These are phyloP conservation scores for Tubosaeta brunneosetosa DNA, from an alignment of 768 basidiomycete genomes.

Conservation along the genomic window DNA sequence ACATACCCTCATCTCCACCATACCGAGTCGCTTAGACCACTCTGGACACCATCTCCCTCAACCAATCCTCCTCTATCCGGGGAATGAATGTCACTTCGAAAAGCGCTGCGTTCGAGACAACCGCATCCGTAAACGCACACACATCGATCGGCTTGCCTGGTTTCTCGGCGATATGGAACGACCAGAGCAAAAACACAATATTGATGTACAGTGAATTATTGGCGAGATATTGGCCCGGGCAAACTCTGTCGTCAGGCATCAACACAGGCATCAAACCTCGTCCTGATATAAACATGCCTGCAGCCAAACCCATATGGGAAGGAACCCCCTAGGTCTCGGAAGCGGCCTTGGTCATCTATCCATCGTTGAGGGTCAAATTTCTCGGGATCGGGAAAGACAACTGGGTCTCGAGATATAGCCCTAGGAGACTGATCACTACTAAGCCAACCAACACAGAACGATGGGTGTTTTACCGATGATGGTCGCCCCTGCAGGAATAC, in stretches of 20 bases:
- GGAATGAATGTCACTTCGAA: constrained; percentile 32
- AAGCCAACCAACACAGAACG: neutral
- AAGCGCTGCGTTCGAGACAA: constrained; percentile 51
- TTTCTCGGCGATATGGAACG: constrained; percentile 49
- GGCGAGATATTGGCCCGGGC: constrained; percentile 55
- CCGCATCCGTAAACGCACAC: constrained; percentile 49
- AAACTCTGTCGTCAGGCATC: constrained; percentile 36
- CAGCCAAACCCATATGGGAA: constrained; percentile 53
- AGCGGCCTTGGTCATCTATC: constrained; percentile 36
- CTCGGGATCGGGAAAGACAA: constrained; percentile 22
- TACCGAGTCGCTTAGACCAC: neutral
- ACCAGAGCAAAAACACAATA: constrained; percentile 56
- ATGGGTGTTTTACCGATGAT: constrained; percentile 10
- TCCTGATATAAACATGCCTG: constrained; percentile 12
- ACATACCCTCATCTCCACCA: too few relatives aligned
- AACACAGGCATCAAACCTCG: neutral
- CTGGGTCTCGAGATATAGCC: constrained; percentile 20
- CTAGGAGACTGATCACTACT: neutral
- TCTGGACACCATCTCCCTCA: neutral
- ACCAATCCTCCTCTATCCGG: neutral
- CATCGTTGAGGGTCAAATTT: constrained; percentile 52
- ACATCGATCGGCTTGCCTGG: constrained; percentile 50
- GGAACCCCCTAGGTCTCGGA: constrained; percentile 1
- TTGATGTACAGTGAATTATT: constrained; percentile 50
- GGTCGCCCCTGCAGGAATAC: constrained; percentile 19